phyloP scores from a whole-genome alignment of 139 green algal genomes.

The Bryopsis sp. region DNA sequence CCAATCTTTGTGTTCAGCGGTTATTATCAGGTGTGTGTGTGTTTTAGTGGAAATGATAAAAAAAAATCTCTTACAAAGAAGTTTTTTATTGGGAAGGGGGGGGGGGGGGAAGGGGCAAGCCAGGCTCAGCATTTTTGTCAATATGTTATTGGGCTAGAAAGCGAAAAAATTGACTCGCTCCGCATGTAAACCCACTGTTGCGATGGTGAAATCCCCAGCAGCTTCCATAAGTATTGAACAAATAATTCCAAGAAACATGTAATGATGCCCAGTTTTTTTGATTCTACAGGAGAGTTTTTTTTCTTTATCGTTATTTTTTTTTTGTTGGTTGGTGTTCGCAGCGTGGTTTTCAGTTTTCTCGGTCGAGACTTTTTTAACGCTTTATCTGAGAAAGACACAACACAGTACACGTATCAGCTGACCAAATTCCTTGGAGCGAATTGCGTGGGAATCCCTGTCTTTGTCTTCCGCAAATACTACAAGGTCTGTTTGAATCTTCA shows the following conservation, averaged over 20 bases:
- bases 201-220: too few relatives aligned
- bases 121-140: too few relatives aligned
- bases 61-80: too few relatives aligned
- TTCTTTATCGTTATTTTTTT: neutral
- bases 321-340: slow-evolving; percentile 24
- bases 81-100: too few relatives aligned
- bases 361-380: slow-evolving; percentile 99
- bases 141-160: too few relatives aligned
- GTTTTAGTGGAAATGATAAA: too few relatives aligned
- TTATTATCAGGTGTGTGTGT: slow-evolving; percentile 37
- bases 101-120: too few relatives aligned
- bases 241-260: neutral
- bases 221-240: too few relatives aligned
- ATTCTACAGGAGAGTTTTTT: neutral
- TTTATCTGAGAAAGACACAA: slow-evolving; percentile 69
- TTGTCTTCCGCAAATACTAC: slow-evolving; percentile 82
- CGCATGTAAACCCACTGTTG: too few relatives aligned
- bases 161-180: too few relatives aligned
- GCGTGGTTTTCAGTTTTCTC: slow-evolving; percentile 94
- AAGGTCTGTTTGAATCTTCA: too few relatives aligned
- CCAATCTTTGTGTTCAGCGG: slow-evolving; percentile 75
- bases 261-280: neutral
- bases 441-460: slow-evolving; percentile 78
- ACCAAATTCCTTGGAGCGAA: slow-evolving; percentile 56
- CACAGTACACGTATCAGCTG: slow-evolving; percentile 73